Conservation (phyloP, 1,284 basidiomycete genomes). For the Pholiota adiposa region DNA sequence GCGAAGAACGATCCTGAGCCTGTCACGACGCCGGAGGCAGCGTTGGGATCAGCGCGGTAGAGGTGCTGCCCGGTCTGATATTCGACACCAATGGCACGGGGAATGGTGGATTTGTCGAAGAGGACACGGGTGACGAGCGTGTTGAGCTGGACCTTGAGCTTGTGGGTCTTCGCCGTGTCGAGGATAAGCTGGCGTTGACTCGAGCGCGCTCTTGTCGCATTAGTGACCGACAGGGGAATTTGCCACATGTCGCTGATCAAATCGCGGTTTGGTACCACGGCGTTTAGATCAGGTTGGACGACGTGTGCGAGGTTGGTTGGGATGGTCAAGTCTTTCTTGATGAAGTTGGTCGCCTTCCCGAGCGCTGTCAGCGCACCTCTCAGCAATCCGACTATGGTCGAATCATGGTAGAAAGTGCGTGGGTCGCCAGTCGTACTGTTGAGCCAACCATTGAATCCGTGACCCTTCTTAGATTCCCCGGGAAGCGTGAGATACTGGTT, state of each 20-base stretch:
- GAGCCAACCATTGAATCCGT: slow-evolving; percentile 6
- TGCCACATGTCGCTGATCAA: background rate
- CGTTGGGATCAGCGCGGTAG: slow-evolving; percentile 6
- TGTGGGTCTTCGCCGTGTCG: background rate
- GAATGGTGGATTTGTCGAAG: slow-evolving; percentile 1
- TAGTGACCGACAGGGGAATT: background rate
- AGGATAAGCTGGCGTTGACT: background rate
- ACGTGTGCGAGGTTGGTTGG: background rate
- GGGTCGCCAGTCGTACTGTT: background rate
- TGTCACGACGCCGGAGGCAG: background rate
- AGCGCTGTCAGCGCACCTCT: slow-evolving; percentile 1
- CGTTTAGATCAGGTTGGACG: background rate
- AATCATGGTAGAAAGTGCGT: background rate
- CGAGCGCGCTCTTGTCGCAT: background rate
- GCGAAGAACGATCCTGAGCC: slow-evolving; percentile 9
- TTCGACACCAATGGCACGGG: slow-evolving; percentile 7
- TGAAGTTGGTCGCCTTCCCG: background rate
- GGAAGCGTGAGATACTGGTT: background rate
- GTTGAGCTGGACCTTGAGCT: slow-evolving; percentile 8
- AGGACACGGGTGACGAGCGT: slow-evolving; percentile 5
- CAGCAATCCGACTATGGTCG: slow-evolving; percentile 1
- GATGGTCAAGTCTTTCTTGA: background rate
- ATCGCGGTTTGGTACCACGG: background rate
- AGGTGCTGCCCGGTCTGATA: slow-evolving; percentile 6
- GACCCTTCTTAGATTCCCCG: background rate